Evolutionary conservation across 768 basidiomycete species (phyloP), one percentile per base, ranked within the genome.

Genomic region (Sporobolomyces phaffii): DNA sequence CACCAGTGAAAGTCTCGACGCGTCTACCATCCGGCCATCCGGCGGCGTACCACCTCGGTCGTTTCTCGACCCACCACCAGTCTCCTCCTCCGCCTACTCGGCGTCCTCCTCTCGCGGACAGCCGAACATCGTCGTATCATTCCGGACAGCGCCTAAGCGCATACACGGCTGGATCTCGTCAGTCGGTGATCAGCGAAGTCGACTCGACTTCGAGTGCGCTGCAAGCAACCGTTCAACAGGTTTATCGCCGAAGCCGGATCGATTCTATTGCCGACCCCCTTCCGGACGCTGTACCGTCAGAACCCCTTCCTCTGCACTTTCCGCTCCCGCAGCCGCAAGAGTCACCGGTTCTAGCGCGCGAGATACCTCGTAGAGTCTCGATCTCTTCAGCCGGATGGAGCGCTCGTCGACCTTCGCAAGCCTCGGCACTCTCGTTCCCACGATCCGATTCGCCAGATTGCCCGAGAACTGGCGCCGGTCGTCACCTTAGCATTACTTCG

Each of bases 131-230:
- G 38, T 40, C 59, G 52, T 22, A 43, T 18, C n/a, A 41, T 47
- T 36, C 61, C 38, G 26, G 52, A 38, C 20, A 49, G 17, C 60
- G 53, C 33, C n/a, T 45, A 20, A 62, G 59, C 48, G 31, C 40
- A 3, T 56, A 56, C 40, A 56, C 40, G 41, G 58, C 28, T 2
- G 28, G 26, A 2, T 64, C 57, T 36, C 63, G 54, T 14, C 56
- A 50, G n/a, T 64, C 63, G 24, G 63, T 64, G 48, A 28, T 41
- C 8, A 49, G 49, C 29, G 56, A 57, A 20, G 53, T 38, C 36
- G 62, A 52, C 3, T 49, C 50, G 8, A 48, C 44, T 1, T 33
- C 31, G 43, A 56, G 54, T 29, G 54, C 54, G 14, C 54, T 56
- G 28, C 52, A 53, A 49, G n/a, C 59, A 33, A 33, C 52, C 36